Percentiles rank a stretch among this genome's conserved stretches.
These are phyloP conservation scores for Bipolaris sorokiniana DNA, from an alignment of 2,329 filamentous ascomycete genomes.

Conservation along the genomic window DNA sequence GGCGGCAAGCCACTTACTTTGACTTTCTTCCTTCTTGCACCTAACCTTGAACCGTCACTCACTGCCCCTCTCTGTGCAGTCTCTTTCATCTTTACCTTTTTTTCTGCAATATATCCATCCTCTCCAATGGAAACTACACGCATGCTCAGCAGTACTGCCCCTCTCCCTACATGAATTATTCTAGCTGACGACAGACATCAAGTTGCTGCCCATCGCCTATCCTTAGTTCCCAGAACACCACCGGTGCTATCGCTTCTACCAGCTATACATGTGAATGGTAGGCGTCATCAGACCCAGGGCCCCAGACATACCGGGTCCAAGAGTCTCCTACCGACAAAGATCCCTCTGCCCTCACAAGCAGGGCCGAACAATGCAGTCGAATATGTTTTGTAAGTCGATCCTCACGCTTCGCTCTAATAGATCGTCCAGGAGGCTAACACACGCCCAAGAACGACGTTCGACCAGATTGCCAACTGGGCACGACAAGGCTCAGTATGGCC, in stretches of 20 bases:
- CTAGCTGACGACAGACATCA: background rate
- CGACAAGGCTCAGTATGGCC: constrained; percentile 87
- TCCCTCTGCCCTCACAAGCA: background rate
- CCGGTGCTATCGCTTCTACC: background rate
- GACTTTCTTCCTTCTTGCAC: too few relatives aligned
- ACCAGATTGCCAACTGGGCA: constrained; percentile 69
- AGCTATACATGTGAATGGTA: background rate
- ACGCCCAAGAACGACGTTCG: background rate
- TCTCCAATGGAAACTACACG: background rate
- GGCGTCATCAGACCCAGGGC: background rate
- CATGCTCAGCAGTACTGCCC: background rate
- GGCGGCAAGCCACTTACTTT: too few relatives aligned
- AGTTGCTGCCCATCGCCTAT: background rate
- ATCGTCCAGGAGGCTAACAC: background rate
- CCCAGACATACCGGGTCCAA: background rate
- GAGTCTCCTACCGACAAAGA: background rate
- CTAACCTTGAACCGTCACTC: too few relatives aligned
- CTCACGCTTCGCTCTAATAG: background rate
- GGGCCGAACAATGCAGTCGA: background rate
- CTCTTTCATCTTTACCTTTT: background rate
- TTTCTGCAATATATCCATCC: background rate
- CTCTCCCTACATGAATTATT: background rate
- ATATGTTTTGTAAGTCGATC: background rate
- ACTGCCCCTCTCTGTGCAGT: background rate
- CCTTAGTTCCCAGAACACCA: background rate